Base-by-base conservation (phyloP, 331 rosid species). In the Saraca asoca region DNA sequence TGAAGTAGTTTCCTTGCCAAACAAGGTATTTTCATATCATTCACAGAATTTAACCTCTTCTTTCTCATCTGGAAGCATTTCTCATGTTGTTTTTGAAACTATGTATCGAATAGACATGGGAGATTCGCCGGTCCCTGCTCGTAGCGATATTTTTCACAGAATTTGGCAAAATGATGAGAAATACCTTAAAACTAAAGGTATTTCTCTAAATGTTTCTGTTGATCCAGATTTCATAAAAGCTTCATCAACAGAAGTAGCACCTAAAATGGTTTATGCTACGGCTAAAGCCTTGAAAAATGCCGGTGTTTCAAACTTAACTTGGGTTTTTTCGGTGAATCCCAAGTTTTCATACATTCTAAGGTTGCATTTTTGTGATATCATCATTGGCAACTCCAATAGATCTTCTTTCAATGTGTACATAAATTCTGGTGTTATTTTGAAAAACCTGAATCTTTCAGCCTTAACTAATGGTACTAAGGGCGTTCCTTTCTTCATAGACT, bases 1-100 rank as follows among this genome's bases (percentile, higher is more conserved):
- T 45, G 89, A 84, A 71, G 86, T 84, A 18, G 84, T 84, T 55
- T 84, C 89, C 9, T 37, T 84, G n/a, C 89, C 89, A 5, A 76
- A 78, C 50, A 68, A 62, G 51, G 80, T 84, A 20, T 68, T 84
- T 0, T 76, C 89, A 13, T 80, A 78, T 56, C 85, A 81, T 51
- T 84, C 84, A 29, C 19, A 49, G 79, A 78, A 73, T 38, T 65
- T 81, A 34, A 75, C 78, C 65, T 85, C 85, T 9, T 43, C 79
- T 37, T 43, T 41, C 74, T 13, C 76, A 83, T 60, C 65, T 81
- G 34, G 66, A 62, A 81, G 86, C 7, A 31, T 84, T 20, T 78
- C 89, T 9, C 42, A n/a, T 6, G 68, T 51, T 43, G 86, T 82
- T 7, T 45, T 81, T 12, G 80, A 84, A 71, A 84, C 86, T 39